Evolutionary conservation across 192 early-diverging fungal species (phyloP).

Genomic region (Coemansia sp.): DNA sequence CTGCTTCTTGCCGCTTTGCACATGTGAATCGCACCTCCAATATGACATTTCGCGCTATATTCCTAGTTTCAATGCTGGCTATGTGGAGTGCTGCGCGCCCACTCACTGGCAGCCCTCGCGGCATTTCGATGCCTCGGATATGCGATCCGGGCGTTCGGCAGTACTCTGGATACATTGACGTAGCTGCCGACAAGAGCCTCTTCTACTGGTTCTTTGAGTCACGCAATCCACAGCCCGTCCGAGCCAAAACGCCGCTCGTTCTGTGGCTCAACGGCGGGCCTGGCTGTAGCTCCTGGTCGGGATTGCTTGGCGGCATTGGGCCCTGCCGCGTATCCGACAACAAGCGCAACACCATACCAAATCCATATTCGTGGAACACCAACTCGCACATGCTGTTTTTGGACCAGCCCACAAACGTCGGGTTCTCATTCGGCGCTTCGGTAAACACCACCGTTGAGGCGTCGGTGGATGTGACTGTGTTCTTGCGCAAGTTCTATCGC

Average conservation of each 20-base stretch:
- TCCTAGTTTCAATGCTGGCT: neutral
- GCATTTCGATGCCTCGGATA: constrained; percentile 53
- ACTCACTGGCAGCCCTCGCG: constrained; percentile 5
- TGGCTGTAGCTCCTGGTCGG: constrained; percentile 75
- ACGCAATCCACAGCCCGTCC: constrained; percentile 55
- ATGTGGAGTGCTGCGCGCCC: constrained; percentile 5
- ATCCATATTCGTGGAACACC: constrained; percentile 87
- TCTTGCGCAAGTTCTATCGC: constrained; percentile 87
- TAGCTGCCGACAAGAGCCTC: constrained; percentile 70
- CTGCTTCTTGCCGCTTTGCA: too few relatives aligned
- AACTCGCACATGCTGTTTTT: constrained; percentile 79
- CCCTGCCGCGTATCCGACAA: constrained; percentile 81
- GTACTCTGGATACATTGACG: constrained; percentile 77
- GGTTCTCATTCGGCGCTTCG: constrained; percentile 80
- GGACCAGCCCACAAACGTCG: constrained; percentile 88
- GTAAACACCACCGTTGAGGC: constrained; percentile 73
- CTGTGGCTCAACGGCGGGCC: constrained; percentile 85
- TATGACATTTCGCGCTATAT: neutral
- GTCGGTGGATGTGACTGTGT: constrained; percentile 79
- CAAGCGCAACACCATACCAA: constrained; percentile 67
- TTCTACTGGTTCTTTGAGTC: constrained; percentile 98
- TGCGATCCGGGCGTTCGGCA: constrained; percentile 90
- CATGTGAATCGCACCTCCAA: neutral
- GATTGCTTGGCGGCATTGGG: constrained; percentile 72
- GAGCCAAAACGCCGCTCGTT: constrained; percentile 64